Percentiles rank a stretch among this genome's conserved stretches.
Conservation (phyloP, 2,329 filamentous ascomycete genomes). For the Diplodia sapinea region DNA sequence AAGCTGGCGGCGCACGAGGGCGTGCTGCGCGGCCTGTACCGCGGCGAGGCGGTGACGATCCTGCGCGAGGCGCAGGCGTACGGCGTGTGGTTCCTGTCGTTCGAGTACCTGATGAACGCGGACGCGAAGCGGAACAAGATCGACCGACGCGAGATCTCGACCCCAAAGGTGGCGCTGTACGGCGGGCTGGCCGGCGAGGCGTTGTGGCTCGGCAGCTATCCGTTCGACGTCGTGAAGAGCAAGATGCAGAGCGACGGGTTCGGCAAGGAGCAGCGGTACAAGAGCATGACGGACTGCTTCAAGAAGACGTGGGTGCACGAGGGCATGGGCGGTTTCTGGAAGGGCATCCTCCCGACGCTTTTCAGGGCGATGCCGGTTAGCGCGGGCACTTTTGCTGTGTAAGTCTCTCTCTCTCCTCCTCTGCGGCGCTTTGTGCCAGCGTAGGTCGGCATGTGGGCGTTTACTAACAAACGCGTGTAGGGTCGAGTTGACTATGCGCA, state of each 20-base stretch:
- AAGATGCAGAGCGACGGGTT: slow-evolving; percentile 99
- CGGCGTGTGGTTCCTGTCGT: slow-evolving; percentile 91
- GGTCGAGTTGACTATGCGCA: slow-evolving; percentile 45
- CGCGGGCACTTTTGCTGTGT: slow-evolving; percentile 94
- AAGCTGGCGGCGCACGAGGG: slow-evolving; percentile 76
- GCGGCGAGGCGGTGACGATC: slow-evolving; percentile 84
- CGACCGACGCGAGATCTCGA: slow-evolving; percentile 76
- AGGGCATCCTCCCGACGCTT: slow-evolving; percentile 87
- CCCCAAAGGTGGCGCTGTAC: slow-evolving; percentile 87
- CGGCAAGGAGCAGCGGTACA: slow-evolving; percentile 72
- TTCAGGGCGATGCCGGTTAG: slow-evolving; percentile 96
- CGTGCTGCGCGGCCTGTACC: slow-evolving; percentile 76
- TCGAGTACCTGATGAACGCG: slow-evolving; percentile 94
- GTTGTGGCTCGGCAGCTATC: slow-evolving; percentile 92
- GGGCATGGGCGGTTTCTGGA: slow-evolving; percentile 88
- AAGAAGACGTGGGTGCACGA: slow-evolving; percentile 78
- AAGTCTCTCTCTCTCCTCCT: slow-evolving; percentile 36
- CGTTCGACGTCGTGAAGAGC: slow-evolving; percentile 97
- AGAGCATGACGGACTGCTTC: slow-evolving; percentile 88
- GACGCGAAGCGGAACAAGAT: slow-evolving; percentile 80
- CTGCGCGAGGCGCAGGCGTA: slow-evolving; percentile 92
- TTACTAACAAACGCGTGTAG: slow-evolving; percentile 32
- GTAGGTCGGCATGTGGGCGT: neutral
- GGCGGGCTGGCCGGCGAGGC: slow-evolving; percentile 93
- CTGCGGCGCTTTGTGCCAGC: neutral